Evolutionary conservation across 169 alveolate species (phyloP).

Genomic region (Plasmodium sp.): DNA sequence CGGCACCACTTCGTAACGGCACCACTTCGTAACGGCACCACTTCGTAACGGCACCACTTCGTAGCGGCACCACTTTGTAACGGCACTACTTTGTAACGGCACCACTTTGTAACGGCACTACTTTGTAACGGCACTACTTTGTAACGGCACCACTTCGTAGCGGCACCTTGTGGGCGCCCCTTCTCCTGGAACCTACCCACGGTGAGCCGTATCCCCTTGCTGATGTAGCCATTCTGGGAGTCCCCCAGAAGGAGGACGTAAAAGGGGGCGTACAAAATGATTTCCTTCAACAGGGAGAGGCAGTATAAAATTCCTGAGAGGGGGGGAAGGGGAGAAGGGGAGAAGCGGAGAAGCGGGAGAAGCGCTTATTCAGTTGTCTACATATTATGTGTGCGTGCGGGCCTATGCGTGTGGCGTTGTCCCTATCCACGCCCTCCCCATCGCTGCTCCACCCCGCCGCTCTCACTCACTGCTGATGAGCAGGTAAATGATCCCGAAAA

Average conservation of each 20-base stretch:
- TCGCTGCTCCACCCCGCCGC: not conserved
- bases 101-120: too few species aligned
- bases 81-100: too few species aligned
- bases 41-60: too few species aligned
- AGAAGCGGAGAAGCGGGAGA: not conserved
- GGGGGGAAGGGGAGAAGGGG: not conserved
- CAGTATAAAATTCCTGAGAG: slow-evolving; percentile 21
- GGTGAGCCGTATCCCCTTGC: slow-evolving; percentile 36
- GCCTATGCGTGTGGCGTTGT: not conserved
- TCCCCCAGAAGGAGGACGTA: slow-evolving; percentile 18
- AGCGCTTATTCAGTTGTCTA: not conserved
- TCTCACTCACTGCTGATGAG: slow-evolving; percentile 13
- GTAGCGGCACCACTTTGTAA: not conserved
- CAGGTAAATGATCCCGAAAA: slow-evolving; percentile 34
- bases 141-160: not conserved
- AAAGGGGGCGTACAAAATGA: slow-evolving; percentile 35
- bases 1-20: too few species aligned
- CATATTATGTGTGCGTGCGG: not conserved
- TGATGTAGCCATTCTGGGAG: slow-evolving; percentile 28
- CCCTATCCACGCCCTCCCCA: not conserved
- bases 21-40: not conserved
- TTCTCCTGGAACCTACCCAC: slow-evolving; percentile 8
- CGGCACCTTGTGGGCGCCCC: not conserved
- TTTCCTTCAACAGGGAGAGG: slow-evolving; percentile 7
- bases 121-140: too few species aligned